Base-by-base conservation (phyloP, 2,329 filamentous ascomycete genomes). In the Xylaria sp. region DNA sequence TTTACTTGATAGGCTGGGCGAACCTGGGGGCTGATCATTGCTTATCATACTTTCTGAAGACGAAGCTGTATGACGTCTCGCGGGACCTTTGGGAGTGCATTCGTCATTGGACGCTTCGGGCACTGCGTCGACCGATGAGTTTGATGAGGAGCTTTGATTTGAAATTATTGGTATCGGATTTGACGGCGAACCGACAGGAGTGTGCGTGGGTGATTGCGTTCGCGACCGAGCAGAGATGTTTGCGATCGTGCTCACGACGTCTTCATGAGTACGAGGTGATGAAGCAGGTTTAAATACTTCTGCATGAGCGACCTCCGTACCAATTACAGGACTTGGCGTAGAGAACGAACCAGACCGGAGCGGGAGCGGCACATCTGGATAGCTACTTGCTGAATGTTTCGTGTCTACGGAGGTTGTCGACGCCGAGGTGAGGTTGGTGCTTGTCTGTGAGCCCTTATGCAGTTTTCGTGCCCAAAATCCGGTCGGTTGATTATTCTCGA, bases 171-270 rank as follows among this genome's bases (percentile, higher is more conserved):
- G 74, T 2, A 74, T 58, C 15, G 72, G 63, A 46, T 73, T 77
- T 3, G 74, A 72, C n/a, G 77, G 76, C 8, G 77, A 77, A 2
- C 72, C 72, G 1, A 72, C 34, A 0, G 77, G 77, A 5, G 72
- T 76, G n/a, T 74, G 73, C 15, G 63, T 58, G 1, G 76, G 74
- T 1, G 76, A 75, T 7, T 69, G 66, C 48, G 72, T 92, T 87
- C 39, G 86, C 83, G 64, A 91, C 18, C 71, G 75, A 18, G 78
- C 77, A 39, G 78, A 77, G 12, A 79, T 72, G 52, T 61, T 77
- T 12, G 77, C 94, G 85, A 94, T 93, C 32, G 87, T 84, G 72
- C 84, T 87, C 25, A 86, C 84, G 28, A 91, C 91, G 76, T 88
- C 83, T 68, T 84, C 84, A 59, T 89, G 84, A 46, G 89, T 87